Conservation (phyloP, 208 protist species). For the Leishmania tarentolae region DNA sequence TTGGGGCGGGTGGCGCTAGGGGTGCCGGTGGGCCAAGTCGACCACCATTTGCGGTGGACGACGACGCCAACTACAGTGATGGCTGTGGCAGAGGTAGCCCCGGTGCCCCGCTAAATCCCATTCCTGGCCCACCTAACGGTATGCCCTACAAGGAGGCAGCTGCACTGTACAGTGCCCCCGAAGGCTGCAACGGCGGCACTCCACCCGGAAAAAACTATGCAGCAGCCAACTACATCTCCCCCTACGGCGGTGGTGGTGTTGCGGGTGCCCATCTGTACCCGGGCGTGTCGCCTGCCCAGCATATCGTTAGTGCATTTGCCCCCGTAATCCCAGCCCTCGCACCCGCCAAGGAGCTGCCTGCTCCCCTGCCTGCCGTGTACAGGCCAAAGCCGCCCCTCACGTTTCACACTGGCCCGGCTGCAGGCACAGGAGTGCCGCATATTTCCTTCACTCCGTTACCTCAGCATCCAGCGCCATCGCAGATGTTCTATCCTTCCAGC, state of each 20-base stretch:
- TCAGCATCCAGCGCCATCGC: conserved; percentile 6
- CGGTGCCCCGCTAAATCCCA: conserved; percentile 18
- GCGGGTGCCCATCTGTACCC: conserved; percentile 4
- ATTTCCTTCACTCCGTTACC: not conserved
- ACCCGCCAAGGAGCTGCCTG: conserved; percentile 31
- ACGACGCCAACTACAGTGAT: conserved; percentile 14
- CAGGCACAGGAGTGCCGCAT: not conserved
- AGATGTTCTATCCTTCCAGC: not conserved
- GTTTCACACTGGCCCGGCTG: conserved; percentile 25
- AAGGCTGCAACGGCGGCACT: not conserved
- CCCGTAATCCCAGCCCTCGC: conserved; percentile 32
- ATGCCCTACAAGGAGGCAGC: conserved; percentile 6
- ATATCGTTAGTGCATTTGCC: conserved; percentile 24
- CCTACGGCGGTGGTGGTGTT: conserved; percentile 6
- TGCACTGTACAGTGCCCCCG: not conserved
- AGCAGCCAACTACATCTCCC: conserved; percentile 12
- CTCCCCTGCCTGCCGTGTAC: conserved; percentile 42
- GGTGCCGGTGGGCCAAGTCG: not conserved
- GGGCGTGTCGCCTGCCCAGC: conserved; percentile 13
- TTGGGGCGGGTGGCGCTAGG: not conserved
- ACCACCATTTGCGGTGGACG: conserved; percentile 37
- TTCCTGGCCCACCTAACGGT: conserved; percentile 5
- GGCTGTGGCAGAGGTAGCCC: conserved; percentile 13
- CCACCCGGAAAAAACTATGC: not conserved
- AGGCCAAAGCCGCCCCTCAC: conserved; percentile 44